phyloP scores from a whole-genome alignment of 495 filamentous ascomycete genomes.

The Penicillium argentinense region DNA sequence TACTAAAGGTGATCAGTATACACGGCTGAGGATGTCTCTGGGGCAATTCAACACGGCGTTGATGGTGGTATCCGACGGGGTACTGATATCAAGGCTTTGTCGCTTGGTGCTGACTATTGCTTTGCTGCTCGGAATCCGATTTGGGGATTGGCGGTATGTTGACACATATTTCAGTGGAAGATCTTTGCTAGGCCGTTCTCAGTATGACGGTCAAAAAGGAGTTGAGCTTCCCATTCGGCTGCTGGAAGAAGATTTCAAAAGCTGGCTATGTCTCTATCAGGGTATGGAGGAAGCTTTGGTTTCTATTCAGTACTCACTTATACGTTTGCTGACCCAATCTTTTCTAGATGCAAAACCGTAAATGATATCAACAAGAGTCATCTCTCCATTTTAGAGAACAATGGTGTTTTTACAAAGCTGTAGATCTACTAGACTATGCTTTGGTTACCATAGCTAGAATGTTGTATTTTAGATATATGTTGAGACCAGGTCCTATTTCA shows the following conservation, averaged over 20 bases:
- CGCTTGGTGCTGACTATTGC: slow-evolving; percentile 79
- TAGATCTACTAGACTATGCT: too few relatives aligned
- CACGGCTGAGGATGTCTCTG: slow-evolving; percentile 72
- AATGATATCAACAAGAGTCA: too few relatives aligned
- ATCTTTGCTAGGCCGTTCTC: slow-evolving; percentile 10
- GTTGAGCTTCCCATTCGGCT: slow-evolving; percentile 37
- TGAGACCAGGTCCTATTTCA: too few relatives aligned
- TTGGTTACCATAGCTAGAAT: too few relatives aligned
- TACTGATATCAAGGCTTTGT: slow-evolving; percentile 92
- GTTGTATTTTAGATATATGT: too few relatives aligned
- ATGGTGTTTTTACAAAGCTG: too few relatives aligned
- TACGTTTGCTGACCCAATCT: too few relatives aligned
- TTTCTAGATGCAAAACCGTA: too few relatives aligned
- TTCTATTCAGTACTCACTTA: too few relatives aligned
- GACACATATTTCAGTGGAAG: slow-evolving; percentile 9
- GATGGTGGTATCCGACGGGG: slow-evolving; percentile 84
- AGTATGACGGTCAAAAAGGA: slow-evolving; percentile 39
- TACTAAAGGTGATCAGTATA: slow-evolving; percentile 50
- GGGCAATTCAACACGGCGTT: slow-evolving; percentile 71
- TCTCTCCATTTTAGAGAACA: too few relatives aligned
- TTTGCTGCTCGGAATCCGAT: slow-evolving; percentile 78
- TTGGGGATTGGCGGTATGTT: slow-evolving; percentile 59
- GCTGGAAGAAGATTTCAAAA: slow-evolving; percentile 32
- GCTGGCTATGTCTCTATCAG: slow-evolving; percentile 39
- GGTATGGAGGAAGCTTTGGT: too few relatives aligned